Conservation (phyloP, 176 grass and related monocot species). For the Cocos nucifera region DNA sequence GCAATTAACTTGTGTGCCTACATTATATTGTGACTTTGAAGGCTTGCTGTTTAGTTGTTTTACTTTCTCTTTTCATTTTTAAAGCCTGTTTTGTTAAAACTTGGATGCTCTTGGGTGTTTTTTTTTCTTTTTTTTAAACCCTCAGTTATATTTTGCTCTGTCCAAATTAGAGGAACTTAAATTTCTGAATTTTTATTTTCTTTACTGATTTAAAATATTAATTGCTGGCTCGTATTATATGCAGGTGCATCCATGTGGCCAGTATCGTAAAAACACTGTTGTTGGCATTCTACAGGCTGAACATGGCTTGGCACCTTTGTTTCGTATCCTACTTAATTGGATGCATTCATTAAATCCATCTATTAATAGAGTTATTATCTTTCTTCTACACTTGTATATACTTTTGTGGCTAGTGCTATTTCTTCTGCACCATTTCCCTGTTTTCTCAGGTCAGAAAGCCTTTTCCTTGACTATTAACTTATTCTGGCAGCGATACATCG, state of each 20-base stretch:
- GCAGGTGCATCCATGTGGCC: constrained; percentile 95
- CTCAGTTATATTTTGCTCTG: too few species aligned
- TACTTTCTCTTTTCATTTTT: too few species aligned
- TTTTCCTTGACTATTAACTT: constrained; percentile 62
- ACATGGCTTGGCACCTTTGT: constrained; percentile 59
- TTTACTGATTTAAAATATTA: neutral
- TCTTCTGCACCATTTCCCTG: neutral
- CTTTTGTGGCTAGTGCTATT: neutral
- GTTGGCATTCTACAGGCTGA: constrained; percentile 89
- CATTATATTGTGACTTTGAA: too few species aligned
- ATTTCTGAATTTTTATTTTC: too few species aligned
- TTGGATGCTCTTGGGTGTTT: too few species aligned
- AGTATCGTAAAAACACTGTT: constrained; percentile 92
- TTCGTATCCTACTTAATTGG: constrained; percentile 62
- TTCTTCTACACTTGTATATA: neutral
- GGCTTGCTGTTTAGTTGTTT: too few species aligned
- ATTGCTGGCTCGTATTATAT: constrained; percentile 2
- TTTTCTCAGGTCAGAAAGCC: too few species aligned
- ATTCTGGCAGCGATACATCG: constrained; percentile 80
- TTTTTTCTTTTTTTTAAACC: too few species aligned
- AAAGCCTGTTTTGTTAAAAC: too few species aligned
- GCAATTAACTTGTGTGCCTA: too few species aligned
- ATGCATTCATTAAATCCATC: neutral
- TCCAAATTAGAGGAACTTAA: too few species aligned
- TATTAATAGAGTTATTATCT: constrained; percentile 4